These are phyloP conservation scores for Nicotiana attenuata DNA, from an alignment of 257 asterid species.

Conservation along the genomic window DNA sequence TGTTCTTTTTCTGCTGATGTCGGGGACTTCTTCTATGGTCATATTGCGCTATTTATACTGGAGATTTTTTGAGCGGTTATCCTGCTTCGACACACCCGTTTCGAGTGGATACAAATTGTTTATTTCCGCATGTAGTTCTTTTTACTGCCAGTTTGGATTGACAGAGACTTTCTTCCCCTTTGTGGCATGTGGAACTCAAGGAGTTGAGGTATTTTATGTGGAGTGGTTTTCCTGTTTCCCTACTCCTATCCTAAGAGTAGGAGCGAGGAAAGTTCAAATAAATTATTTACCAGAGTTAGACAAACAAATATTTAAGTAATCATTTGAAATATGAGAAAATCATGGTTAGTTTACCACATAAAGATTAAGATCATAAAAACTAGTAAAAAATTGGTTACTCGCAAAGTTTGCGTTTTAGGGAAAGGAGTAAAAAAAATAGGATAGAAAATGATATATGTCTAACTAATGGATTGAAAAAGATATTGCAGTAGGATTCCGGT, in stretches of 20 bases:
- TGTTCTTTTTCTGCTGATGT: background rate
- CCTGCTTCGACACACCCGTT: background rate
- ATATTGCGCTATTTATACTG: background rate
- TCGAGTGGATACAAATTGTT: background rate
- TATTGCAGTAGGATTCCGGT: background rate
- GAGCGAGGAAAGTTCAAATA: constrained; percentile 1
- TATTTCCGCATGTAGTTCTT: background rate
- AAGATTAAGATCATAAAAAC: background rate
- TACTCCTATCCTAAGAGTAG: background rate
- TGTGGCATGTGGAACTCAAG: background rate
- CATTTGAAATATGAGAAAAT: background rate
- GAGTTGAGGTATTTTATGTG: background rate
- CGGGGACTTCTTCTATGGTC: background rate
- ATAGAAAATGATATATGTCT: background rate
- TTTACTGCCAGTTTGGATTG: background rate
- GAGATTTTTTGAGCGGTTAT: background rate
- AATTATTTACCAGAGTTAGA: background rate
- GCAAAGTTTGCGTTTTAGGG: background rate
- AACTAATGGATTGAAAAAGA: background rate
- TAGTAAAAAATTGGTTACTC: background rate
- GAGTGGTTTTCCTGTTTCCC: background rate
- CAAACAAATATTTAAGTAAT: background rate
- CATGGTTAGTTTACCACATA: background rate
- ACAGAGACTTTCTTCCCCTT: background rate
- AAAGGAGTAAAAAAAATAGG: background rate